Conservation (phyloP, 306 rosid species). For the Glycine tomentella region DNA sequence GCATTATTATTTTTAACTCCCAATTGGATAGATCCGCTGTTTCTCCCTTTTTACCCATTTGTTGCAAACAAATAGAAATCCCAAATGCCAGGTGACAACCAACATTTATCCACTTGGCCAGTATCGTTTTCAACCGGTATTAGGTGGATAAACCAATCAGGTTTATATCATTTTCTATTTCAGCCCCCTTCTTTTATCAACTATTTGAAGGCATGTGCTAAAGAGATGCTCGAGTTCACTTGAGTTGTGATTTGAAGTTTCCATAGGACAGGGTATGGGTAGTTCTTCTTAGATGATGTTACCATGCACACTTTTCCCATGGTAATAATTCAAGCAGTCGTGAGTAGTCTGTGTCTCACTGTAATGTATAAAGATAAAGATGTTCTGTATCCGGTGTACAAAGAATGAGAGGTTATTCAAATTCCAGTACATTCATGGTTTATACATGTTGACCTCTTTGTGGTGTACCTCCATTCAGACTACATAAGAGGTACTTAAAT, state of each 20-base stretch:
- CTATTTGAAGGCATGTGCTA: not conserved
- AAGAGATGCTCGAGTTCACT: not conserved
- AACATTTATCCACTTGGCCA: not conserved
- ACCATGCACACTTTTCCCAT: not conserved
- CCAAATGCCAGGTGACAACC: not conserved
- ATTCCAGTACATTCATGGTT: not conserved
- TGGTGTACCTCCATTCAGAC: not conserved
- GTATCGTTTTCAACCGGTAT: not conserved
- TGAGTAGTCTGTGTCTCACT: not conserved
- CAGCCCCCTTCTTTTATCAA: not conserved
- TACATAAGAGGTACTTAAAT: not conserved
- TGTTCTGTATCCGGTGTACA: not conserved
- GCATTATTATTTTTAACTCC: slow-evolving; percentile 6
- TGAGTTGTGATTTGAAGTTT: not conserved
- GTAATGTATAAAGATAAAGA: not conserved
- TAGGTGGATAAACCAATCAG: not conserved
- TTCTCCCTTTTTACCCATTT: slow-evolving; percentile 15
- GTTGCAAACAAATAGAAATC: not conserved
- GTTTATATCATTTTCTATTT: not conserved
- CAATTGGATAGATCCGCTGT: not conserved
- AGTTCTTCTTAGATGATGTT: not conserved
- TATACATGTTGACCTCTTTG: not conserved
- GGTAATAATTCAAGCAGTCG: not conserved
- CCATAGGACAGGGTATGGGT: not conserved
- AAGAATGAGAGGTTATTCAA: slow-evolving; percentile 4